These are phyloP conservation scores for Mycena crocata DNA, from an alignment of 768 basidiomycete genomes.

Conservation along the genomic window DNA sequence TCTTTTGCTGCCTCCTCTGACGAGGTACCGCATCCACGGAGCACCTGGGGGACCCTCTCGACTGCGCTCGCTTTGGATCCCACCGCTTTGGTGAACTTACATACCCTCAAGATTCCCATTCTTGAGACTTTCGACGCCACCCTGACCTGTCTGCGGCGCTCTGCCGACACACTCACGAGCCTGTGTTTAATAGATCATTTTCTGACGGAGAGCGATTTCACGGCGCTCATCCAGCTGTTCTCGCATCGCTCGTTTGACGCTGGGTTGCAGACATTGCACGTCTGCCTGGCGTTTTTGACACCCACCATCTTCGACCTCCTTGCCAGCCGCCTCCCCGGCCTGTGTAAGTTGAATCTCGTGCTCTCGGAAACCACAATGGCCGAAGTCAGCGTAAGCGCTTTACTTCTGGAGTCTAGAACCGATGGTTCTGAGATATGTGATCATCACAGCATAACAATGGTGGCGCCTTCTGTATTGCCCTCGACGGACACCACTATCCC, in stretches of 20 bases:
- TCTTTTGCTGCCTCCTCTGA: slow-evolving; percentile 11
- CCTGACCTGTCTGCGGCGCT: slow-evolving; percentile 38
- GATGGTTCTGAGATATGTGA: too few species aligned
- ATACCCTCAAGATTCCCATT: slow-evolving; percentile 22
- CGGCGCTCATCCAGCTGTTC: slow-evolving; percentile 38
- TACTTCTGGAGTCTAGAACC: too few species aligned
- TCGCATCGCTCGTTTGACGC: slow-evolving; percentile 33
- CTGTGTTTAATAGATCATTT: slow-evolving; percentile 41
- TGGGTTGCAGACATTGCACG: slow-evolving; percentile 35
- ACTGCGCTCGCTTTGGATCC: neutral
- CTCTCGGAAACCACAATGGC: neutral
- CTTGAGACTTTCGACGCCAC: slow-evolving; percentile 38
- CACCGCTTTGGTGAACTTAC: neutral
- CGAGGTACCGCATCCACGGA: neutral
- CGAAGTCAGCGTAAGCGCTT: slow-evolving; percentile 5
- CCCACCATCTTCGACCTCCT: slow-evolving; percentile 21
- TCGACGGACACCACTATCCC: slow-evolving; percentile 1
- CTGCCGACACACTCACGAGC: slow-evolving; percentile 39
- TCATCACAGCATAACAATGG: neutral
- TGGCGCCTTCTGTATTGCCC: neutral
- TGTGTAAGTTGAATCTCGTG: slow-evolving; percentile 21
- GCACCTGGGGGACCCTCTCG: slow-evolving; percentile 26
- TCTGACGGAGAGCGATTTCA: slow-evolving; percentile 37
- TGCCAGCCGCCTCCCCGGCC: slow-evolving; percentile 11
- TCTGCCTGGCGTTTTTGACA: slow-evolving; percentile 38